phyloP scores from a whole-genome alignment of 1,284 basidiomycete species.

The Heterobasidion irregulare region DNA sequence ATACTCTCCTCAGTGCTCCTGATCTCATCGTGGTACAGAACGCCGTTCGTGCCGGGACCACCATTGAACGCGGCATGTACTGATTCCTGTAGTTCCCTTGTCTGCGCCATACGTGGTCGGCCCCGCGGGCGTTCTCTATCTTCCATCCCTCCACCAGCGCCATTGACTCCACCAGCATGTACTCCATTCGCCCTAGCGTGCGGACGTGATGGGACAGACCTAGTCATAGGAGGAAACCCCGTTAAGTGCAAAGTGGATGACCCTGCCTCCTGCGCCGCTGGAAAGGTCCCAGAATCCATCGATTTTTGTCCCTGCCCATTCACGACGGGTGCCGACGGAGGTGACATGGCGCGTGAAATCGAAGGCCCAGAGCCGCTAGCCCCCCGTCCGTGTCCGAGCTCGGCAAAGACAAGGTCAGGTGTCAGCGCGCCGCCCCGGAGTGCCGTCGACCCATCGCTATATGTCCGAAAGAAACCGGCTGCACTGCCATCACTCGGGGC shows the following conservation, averaged over 20 bases:
- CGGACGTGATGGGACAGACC: background rate
- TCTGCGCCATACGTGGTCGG: background rate
- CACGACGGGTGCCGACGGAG: constrained; percentile 18
- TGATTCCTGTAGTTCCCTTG: constrained; percentile 32
- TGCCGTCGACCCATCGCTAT: constrained; percentile 34
- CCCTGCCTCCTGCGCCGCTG: background rate
- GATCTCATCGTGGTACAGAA: constrained; percentile 3
- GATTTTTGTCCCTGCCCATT: background rate
- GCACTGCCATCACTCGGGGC: constrained; percentile 46
- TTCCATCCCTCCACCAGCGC: background rate
- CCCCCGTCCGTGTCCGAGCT: constrained; percentile 68
- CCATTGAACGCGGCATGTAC: constrained; percentile 29
- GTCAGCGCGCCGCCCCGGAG: constrained; percentile 51
- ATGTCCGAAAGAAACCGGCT: constrained; percentile 51
- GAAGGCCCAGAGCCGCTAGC: constrained; percentile 18
- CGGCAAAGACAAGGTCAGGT: constrained; percentile 66
- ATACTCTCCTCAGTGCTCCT: constrained; percentile 15
- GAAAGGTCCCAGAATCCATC: no score
- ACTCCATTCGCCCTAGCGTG: background rate
- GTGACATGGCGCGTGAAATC: background rate
- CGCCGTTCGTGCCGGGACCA: background rate
- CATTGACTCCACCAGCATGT: background rate
- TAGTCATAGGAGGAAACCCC: no score
- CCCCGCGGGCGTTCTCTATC: background rate
- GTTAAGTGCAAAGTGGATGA: background rate